Conservation (phyloP, 2,329 filamentous ascomycete genomes). For the Fusarium lyarnte region DNA sequence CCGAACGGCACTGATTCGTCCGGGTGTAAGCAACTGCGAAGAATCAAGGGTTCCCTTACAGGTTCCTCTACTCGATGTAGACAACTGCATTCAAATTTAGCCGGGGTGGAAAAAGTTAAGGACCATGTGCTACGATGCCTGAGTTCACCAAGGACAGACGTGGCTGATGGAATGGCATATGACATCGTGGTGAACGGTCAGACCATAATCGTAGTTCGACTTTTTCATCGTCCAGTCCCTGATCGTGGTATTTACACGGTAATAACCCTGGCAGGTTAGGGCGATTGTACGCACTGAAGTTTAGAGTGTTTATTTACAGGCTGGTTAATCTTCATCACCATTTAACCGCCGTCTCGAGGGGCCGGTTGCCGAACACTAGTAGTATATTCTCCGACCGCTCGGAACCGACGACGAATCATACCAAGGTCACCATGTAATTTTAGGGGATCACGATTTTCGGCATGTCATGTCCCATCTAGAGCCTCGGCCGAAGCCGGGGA, state of each 20-base stretch:
- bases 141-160: neutral
- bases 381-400: constrained; percentile 12
- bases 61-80: neutral
- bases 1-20: constrained; percentile 20
- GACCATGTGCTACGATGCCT: neutral
- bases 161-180: neutral
- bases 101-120: neutral
- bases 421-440: neutral
- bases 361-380: neutral
- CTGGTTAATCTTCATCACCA: neutral
- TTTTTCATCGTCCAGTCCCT: neutral
- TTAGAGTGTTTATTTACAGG: neutral
- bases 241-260: neutral
- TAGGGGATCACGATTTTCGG: neutral
- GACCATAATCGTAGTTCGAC: constrained; percentile 15
- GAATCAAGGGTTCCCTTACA: constrained; percentile 8
- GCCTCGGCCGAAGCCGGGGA: neutral
- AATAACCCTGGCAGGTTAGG: neutral
- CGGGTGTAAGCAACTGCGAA: constrained; percentile 12
- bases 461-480: neutral
- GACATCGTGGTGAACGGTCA: constrained; percentile 8
- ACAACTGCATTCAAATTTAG: constrained; percentile 10
- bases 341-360: constrained; percentile 12
- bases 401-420: constrained; percentile 6
- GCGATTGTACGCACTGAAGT: neutral